phyloP scores from a whole-genome alignment of 345 rosid genomes.

The Rhodamnia argentea region DNA sequence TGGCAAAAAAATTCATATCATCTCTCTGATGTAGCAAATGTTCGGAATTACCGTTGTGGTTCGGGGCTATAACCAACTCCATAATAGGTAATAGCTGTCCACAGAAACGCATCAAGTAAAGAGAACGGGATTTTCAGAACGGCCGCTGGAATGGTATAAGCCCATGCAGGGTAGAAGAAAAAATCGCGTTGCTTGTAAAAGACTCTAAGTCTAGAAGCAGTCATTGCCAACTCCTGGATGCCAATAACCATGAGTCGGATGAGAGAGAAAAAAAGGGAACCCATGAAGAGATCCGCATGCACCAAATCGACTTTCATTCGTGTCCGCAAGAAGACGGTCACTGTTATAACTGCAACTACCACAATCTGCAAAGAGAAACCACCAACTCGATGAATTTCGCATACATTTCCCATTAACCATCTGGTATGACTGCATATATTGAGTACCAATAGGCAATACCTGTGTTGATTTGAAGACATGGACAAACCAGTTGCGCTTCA shows the following conservation, averaged over 20 bases:
- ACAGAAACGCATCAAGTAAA: slow-evolving; percentile 26
- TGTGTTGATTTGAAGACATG: slow-evolving; percentile 30
- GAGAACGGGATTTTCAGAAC: slow-evolving; percentile 41
- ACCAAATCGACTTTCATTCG: slow-evolving; percentile 16
- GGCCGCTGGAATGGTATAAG: slow-evolving; percentile 26
- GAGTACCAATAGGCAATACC: slow-evolving; percentile 4
- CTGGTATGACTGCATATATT: not conserved
- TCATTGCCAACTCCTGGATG: slow-evolving; percentile 25
- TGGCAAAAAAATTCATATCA: not conserved
- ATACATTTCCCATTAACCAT: not conserved
- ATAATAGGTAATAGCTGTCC: slow-evolving; percentile 49
- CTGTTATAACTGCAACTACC: slow-evolving; percentile 15
- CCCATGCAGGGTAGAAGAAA: slow-evolving; percentile 46
- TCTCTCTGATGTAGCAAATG: not conserved
- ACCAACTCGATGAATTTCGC: not conserved
- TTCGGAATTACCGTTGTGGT: slow-evolving; percentile 18
- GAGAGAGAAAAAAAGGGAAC: slow-evolving; percentile 29
- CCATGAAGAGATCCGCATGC: slow-evolving; percentile 26
- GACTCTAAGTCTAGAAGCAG: slow-evolving; percentile 28
- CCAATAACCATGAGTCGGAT: slow-evolving; percentile 23
- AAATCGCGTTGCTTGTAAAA: slow-evolving; percentile 38
- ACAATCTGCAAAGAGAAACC: slow-evolving; percentile 25
- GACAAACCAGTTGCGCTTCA: slow-evolving; percentile 36
- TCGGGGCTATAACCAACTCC: slow-evolving; percentile 44
- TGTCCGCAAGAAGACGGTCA: slow-evolving; percentile 28